phyloP scores from a whole-genome alignment of 2,329 filamentous ascomycete species.

The Fusarium sp. region DNA sequence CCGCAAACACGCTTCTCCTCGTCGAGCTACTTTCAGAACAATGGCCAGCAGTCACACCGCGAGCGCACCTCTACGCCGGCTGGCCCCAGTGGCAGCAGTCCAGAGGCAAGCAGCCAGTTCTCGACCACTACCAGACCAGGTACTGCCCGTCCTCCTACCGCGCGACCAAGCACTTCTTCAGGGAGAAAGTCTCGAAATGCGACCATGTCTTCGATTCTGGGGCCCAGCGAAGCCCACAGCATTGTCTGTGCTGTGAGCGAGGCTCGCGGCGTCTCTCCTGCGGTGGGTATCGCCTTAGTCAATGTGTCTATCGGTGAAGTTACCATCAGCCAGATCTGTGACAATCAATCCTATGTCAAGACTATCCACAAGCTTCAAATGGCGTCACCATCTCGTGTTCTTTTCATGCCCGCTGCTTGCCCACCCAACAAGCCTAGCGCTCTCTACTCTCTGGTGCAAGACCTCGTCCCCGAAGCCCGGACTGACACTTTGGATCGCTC shows the following conservation, averaged over 20 bases:
- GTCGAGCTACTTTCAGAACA: conserved; percentile 46
- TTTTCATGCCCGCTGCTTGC: conserved; percentile 82
- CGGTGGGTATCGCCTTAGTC: conserved; percentile 88
- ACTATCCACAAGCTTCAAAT: conserved; percentile 90
- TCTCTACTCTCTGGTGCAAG: conserved; percentile 80
- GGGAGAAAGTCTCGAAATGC: conserved; percentile 62
- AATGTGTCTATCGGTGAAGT: conserved; percentile 89
- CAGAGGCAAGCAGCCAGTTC: conserved; percentile 19
- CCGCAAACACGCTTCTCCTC: conserved; percentile 26
- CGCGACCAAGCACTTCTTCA: conserved; percentile 57
- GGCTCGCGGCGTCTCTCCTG: conserved; percentile 87
- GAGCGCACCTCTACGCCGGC: conserved; percentile 3
- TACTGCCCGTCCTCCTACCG: conserved; percentile 42
- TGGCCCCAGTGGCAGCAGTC: not conserved
- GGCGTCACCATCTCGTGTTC: conserved; percentile 83
- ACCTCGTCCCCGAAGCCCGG: conserved; percentile 58
- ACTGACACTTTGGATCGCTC: conserved; percentile 76
- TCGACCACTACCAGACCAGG: conserved; percentile 31
- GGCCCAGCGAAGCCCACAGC: conserved; percentile 71
- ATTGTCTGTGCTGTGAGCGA: conserved; percentile 92
- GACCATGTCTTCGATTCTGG: conserved; percentile 57
- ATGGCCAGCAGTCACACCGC: not conserved
- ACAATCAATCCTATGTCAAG: conserved; percentile 91
- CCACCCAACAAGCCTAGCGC: conserved; percentile 79
- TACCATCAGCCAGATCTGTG: conserved; percentile 90